Percentiles rank a stretch among this genome's conserved stretches.
Evolutionary conservation across 2,329 filamentous ascomycete genomes (phyloP).

Genomic region (Geosmithia morbida): DNA sequence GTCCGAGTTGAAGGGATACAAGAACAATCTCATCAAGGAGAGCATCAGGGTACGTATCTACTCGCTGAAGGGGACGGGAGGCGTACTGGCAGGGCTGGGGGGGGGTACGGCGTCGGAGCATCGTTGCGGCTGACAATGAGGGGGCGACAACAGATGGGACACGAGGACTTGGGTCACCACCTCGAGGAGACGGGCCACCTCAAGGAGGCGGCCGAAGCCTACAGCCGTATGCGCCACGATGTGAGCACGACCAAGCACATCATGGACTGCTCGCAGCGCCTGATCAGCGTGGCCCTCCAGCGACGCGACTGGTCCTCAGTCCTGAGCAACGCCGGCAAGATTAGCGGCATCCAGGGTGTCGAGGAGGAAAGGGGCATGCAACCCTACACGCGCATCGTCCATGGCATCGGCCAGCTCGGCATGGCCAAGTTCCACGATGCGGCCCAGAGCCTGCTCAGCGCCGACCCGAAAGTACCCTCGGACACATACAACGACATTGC

Average conservation of each 20-base stretch:
- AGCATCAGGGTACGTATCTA: conserved; percentile 59
- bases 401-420: conserved; percentile 34
- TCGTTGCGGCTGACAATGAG: conserved; percentile 2
- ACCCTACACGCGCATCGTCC: conserved; percentile 36
- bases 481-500: conserved; percentile 55
- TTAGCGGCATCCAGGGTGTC: conserved; percentile 32
- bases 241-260: conserved; percentile 75
- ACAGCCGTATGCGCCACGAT: conserved; percentile 77
- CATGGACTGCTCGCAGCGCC: conserved; percentile 64
- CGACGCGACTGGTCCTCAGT: conserved; percentile 65
- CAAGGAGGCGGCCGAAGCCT: conserved; percentile 58
- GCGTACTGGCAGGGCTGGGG: no score
- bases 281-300: conserved; percentile 63
- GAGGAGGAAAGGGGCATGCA: conserved; percentile 30
- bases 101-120: no score
- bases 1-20: conserved; percentile 77
- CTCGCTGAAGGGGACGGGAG: no score
- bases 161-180: conserved; percentile 81
- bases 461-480: conserved; percentile 35
- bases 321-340: conserved; percentile 45
- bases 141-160: conserved; percentile 72
- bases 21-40: conserved; percentile 94
- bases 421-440: conserved; percentile 42
- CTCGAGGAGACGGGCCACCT: conserved; percentile 68
- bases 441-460: conserved; percentile 54